phyloP scores from a whole-genome alignment of 371 early-diverging fungal genomes.

The Funneliformis caledonium region DNA sequence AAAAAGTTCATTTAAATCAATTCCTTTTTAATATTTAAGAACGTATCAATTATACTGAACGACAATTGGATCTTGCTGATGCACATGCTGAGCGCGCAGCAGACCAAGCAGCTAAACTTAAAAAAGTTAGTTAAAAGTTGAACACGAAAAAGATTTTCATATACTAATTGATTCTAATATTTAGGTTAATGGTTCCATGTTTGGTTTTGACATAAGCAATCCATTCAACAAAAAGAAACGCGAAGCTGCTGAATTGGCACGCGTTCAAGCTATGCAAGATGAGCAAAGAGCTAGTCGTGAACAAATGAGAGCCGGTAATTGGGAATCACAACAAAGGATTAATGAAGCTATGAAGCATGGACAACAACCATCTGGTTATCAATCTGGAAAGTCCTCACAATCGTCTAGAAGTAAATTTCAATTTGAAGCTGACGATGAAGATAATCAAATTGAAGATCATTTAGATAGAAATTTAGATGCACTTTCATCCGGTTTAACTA shows the following conservation, averaged over 20 bases:
- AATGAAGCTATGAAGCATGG: slow-evolving; percentile 7
- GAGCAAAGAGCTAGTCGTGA: slow-evolving; percentile 32
- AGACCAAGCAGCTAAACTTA: slow-evolving; percentile 34
- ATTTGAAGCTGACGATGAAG: slow-evolving; percentile 40
- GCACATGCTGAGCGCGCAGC: slow-evolving; percentile 31
- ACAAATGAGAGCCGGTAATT: slow-evolving; percentile 28
- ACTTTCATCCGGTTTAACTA: slow-evolving; percentile 19
- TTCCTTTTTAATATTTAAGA: slow-evolving; percentile 8
- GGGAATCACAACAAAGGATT: slow-evolving; percentile 35
- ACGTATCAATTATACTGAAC: slow-evolving; percentile 37
- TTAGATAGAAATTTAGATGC: slow-evolving; percentile 31
- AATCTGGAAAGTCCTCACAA: not conserved
- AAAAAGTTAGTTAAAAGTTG: slow-evolving; percentile 2
- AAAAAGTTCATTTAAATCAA: not conserved
- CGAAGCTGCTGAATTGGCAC: slow-evolving; percentile 21
- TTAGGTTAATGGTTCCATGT: slow-evolving; percentile 39
- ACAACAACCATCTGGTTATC: not conserved
- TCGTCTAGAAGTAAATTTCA: slow-evolving; percentile 24
- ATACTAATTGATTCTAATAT: not conserved
- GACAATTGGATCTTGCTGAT: slow-evolving; percentile 35
- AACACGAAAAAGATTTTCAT: not conserved
- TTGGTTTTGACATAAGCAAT: slow-evolving; percentile 33
- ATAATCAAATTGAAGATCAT: slow-evolving; percentile 15
- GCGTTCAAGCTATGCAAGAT: slow-evolving; percentile 31
- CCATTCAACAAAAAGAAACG: slow-evolving; percentile 34